These are phyloP conservation scores for Gossypium longicalyx DNA, from an alignment of 345 rosid genomes.

Conservation along the genomic window DNA sequence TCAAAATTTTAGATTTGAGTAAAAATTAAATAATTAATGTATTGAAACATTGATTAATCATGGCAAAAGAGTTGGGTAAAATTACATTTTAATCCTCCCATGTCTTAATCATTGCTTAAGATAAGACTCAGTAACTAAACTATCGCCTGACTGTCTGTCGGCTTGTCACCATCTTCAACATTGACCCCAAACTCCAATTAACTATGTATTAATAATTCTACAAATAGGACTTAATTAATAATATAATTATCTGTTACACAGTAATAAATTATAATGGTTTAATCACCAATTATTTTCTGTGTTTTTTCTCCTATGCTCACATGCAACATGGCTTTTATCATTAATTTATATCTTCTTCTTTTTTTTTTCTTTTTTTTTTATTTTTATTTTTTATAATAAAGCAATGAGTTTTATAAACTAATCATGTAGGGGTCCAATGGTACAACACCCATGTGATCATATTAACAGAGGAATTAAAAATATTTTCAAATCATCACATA, in stretches of 20 bases:
- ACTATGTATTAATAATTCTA: neutral
- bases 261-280: neutral
- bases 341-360: neutral
- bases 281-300: neutral
- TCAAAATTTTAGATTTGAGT: too few relatives aligned
- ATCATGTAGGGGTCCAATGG: neutral
- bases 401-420: neutral
- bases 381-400: neutral
- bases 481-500: too few relatives aligned
- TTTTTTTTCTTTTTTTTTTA: neutral
- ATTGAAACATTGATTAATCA: too few relatives aligned
- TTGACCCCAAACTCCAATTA: neutral
- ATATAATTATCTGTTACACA: neutral
- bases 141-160: neutral
- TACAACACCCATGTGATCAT: neutral
- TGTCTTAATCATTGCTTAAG: neutral
- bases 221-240: neutral
- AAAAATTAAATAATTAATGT: too few relatives aligned
- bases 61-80: too few relatives aligned
- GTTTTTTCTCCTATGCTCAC: constrained; percentile 2
- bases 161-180: constrained; percentile 3
- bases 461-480: neutral
- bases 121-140: neutral
- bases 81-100: neutral
- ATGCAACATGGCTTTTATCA: constrained; percentile 7